phyloP scores from a whole-genome alignment of 1,284 basidiomycete species.

The Ganoderma lucidum region DNA sequence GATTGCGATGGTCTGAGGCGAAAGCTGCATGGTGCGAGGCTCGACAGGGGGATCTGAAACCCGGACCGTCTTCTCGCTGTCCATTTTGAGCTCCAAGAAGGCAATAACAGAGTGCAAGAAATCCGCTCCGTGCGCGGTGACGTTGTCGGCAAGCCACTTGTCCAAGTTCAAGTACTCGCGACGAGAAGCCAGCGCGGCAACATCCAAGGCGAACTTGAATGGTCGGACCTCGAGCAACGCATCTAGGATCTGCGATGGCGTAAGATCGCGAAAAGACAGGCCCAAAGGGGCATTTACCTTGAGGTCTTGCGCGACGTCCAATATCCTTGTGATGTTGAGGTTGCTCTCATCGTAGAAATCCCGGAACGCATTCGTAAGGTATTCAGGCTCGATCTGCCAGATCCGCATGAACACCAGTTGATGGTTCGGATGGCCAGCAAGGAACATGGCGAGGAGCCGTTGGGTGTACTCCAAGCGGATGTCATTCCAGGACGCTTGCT shows the following conservation, averaged over 20 bases:
- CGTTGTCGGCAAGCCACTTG: conserved; percentile 94
- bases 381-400: conserved; percentile 89
- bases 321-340: conserved; percentile 91
- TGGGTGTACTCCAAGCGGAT: conserved; percentile 89
- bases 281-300: conserved; percentile 50
- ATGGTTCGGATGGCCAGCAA: conserved; percentile 92
- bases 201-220: conserved; percentile 89
- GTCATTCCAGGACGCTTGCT: conserved; percentile 88
- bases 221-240: conserved; percentile 88
- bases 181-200: conserved; percentile 92
- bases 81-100: conserved; percentile 92
- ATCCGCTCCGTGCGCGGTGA: conserved; percentile 81
- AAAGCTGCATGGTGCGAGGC: conserved; percentile 82
- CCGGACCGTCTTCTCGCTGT: conserved; percentile 83
- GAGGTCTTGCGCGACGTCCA: conserved; percentile 95
- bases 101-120: conserved; percentile 89
- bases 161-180: conserved; percentile 95
- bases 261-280: not conserved
- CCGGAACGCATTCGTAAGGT: conserved; percentile 87
- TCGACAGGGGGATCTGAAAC: conserved; percentile 83
- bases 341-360: conserved; percentile 95
- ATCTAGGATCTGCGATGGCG: conserved; percentile 77
- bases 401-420: conserved; percentile 97
- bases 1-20: conserved; percentile 89
- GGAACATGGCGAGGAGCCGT: conserved; percentile 90